Evolutionary conservation across 2,329 filamentous ascomycete species (phyloP), one percentile per base, ranked within the genome.

Genomic region (Fusarium nodosum): DNA sequence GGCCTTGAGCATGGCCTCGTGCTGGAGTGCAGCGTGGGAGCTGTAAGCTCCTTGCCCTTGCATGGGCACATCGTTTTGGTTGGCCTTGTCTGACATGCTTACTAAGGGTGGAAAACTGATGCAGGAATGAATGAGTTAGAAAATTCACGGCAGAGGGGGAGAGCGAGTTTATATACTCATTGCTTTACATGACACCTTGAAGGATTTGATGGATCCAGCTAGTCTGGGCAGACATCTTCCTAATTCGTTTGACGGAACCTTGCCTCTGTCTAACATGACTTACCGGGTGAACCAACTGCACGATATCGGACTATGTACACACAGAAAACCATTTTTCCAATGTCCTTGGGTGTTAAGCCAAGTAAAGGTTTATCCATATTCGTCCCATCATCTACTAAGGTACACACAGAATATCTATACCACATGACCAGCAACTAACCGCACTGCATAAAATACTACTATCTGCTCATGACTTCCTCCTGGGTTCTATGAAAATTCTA

Each of bases 21-120:
- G 45, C 7, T 57, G 54, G 12, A 57, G 34, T 1, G 46, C 54
- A 8, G 54, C 34, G 6, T 57, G 46, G 7, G 54, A 57, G 24
- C 34, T 52, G 20, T 57, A 57, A 11, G 22, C 45, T 2, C 46
- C 54, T 15, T 57, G 39, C 2, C 54, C 54, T 30, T 57, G 54
- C 46, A 57, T 57, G 13, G 54, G 54, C 15, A 57, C 46, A 26
- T 52, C 33, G 12, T 57, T 52, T 9, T 34, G 15, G 28, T 52
- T n/a, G 7, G 20, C 15, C 16, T 41, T 33, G 20, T 42, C 34
- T 20, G 36, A 18, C 54, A 57, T 42, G 39, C 20, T 57, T 33
- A 13, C 13, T 26, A n/a, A 15, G 20, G 2, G 3, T 3, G 2
- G 7, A 26, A 20, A 6, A 8, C 3, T 13, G 12, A 10, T 18